Conservation (phyloP, 2,329 filamentous ascomycete species). For the Calcarisporium arbuscula region DNA sequence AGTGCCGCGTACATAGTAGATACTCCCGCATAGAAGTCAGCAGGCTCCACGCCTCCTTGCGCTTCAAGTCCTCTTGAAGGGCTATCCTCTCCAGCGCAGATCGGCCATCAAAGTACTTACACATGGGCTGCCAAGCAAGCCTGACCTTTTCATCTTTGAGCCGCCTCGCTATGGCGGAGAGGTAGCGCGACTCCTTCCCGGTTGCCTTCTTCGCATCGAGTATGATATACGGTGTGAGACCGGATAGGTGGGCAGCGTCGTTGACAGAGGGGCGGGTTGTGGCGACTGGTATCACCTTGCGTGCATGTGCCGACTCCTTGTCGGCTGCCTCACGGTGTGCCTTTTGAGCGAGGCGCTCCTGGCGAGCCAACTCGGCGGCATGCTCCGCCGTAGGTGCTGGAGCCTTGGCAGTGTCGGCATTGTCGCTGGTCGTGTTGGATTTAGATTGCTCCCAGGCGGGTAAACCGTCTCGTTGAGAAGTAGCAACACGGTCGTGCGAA, state of each 20-base stretch:
- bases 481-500: too few species aligned
- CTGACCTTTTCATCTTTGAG: conserved; percentile 52
- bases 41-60: conserved; percentile 70
- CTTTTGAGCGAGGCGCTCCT: conserved; percentile 51
- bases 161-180: conserved; percentile 51
- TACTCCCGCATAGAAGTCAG: conserved; percentile 61
- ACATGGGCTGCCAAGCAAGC: conserved; percentile 65
- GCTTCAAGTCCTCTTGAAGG: conserved; percentile 77
- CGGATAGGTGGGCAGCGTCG: conserved; percentile 48
- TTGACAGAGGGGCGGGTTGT: conserved; percentile 53
- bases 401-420: conserved; percentile 19
- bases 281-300: conserved; percentile 39
- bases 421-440: conserved; percentile 11
- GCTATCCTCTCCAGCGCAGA: conserved; percentile 82
- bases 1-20: conserved; percentile 62
- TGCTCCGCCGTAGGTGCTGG: conserved; percentile 35
- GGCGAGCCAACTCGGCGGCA: conserved; percentile 54
- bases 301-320: conserved; percentile 48
- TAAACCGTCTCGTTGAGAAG: too few species aligned
- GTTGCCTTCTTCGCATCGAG: conserved; percentile 73
- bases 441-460: too few species aligned
- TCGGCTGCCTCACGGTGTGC: conserved; percentile 49
- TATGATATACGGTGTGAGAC: conserved; percentile 60
- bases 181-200: conserved; percentile 68
- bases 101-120: conserved; percentile 82